Percentiles rank a stretch among this genome's conserved stretches.
Conservation (phyloP, 345 rosid genomes). For the Salix brachista region DNA sequence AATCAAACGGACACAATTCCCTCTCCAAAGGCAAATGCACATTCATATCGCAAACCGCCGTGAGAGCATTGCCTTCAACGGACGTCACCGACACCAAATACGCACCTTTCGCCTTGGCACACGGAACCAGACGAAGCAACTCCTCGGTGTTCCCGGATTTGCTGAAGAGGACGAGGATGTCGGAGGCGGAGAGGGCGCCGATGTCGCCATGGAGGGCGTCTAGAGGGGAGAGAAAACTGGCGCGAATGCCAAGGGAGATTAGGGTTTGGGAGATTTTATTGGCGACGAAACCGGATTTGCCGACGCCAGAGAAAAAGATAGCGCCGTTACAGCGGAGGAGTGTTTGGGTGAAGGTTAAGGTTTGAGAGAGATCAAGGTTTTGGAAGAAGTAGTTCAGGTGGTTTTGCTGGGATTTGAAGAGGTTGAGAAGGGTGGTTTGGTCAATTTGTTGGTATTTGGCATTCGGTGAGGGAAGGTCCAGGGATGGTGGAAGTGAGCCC, state of each 20-base stretch:
- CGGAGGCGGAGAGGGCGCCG: conserved; percentile 52
- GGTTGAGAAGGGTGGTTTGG: conserved; percentile 50
- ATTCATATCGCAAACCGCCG: conserved; percentile 63
- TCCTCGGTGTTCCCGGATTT: conserved; percentile 90
- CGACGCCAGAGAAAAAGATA: conserved; percentile 89
- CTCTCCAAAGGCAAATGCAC: conserved; percentile 82
- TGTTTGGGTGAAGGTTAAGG: conserved; percentile 61
- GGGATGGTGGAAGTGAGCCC: conserved; percentile 41
- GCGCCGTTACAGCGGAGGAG: conserved; percentile 65
- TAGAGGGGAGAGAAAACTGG: conserved; percentile 75
- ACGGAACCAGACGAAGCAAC: conserved; percentile 82
- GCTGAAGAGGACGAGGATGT: conserved; percentile 70
- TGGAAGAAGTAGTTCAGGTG: conserved; percentile 90
- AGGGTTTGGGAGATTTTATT: conserved; percentile 89
- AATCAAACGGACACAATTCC: conserved; percentile 88
- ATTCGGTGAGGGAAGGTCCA: conserved; percentile 22
- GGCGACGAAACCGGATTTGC: conserved; percentile 94
- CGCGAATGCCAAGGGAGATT: conserved; percentile 67
- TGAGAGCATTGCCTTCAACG: conserved; percentile 61
- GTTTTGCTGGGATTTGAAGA: conserved; percentile 87
- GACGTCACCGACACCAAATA: conserved; percentile 78
- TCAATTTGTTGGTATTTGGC: conserved; percentile 28
- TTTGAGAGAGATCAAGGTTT: conserved; percentile 65
- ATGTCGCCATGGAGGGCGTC: conserved; percentile 97
- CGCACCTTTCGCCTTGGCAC: conserved; percentile 73